phyloP scores from a whole-genome alignment of 2,329 filamentous ascomycete species.

The Podosphaera fusca region DNA sequence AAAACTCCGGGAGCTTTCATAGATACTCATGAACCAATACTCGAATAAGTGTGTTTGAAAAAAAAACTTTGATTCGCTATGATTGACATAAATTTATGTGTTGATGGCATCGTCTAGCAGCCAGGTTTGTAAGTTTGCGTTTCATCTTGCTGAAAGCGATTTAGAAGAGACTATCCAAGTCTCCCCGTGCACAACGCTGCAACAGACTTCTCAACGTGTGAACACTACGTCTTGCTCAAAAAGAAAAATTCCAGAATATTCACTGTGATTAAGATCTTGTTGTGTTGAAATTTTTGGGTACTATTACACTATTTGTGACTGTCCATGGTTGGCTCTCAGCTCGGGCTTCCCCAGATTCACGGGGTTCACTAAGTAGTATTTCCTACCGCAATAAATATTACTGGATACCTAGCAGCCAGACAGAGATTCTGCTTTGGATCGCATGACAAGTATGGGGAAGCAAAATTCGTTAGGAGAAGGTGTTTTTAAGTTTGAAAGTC shows the following conservation, averaged over 20 bases:
- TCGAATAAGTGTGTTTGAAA: no score
- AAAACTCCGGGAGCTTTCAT: no score
- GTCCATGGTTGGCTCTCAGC: neutral
- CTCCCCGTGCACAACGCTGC: neutral
- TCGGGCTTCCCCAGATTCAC: neutral
- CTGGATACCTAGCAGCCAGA: neutral
- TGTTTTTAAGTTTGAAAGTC: constrained; percentile 8
- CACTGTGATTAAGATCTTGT: neutral
- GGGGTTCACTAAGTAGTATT: neutral
- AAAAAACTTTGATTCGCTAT: neutral
- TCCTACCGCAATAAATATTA: neutral
- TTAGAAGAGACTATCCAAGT: neutral
- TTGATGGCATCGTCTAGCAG: neutral
- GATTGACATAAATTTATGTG: neutral
- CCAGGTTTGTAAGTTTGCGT: neutral
- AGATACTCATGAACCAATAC: no score
- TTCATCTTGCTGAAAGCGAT: neutral
- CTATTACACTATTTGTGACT: neutral
- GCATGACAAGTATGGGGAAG: no score
- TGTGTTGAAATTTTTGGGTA: neutral
- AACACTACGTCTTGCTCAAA: neutral
- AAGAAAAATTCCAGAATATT: neutral
- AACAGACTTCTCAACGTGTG: neutral
- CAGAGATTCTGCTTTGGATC: no score
- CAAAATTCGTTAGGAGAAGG: no score